Conservation (phyloP, 148 eudicot species). For the Chenopodium quinoa region DNA sequence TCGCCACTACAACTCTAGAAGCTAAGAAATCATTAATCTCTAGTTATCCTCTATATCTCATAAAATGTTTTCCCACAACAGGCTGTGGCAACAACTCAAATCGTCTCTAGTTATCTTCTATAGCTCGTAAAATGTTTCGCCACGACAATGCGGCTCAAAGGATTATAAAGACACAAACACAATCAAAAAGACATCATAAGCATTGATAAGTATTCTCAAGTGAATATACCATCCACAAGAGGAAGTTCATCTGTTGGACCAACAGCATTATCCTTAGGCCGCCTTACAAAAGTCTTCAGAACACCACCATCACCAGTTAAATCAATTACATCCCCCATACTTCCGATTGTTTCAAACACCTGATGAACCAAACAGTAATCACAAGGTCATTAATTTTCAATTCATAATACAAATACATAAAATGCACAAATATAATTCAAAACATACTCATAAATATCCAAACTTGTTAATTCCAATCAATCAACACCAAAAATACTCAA, state of each 20-base stretch:
- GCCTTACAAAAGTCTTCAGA: constrained; percentile 63
- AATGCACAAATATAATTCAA: background rate
- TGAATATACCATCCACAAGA: constrained; percentile 69
- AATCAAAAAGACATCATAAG: background rate
- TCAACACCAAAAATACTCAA: background rate
- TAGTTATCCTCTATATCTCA: no score
- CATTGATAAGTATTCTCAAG: no score
- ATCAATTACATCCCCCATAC: constrained; percentile 69
- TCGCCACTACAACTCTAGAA: background rate
- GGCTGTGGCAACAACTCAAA: no score
- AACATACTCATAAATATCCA: background rate
- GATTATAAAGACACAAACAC: background rate
- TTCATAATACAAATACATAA: background rate
- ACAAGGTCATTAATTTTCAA: no score
- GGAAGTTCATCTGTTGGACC: constrained; percentile 87
- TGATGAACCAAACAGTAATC: constrained; percentile 14
- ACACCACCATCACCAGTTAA: constrained; percentile 95
- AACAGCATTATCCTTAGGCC: constrained; percentile 73
- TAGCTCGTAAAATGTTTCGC: background rate
- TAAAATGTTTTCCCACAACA: no score
- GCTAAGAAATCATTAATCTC: no score
- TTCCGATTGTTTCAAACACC: constrained; percentile 30
- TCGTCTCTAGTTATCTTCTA: no score
- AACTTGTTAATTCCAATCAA: background rate
- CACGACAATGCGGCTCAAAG: background rate